These are phyloP conservation scores for Bonia amplexicaulis DNA, from an alignment of 176 grass and related monocot species.

Conservation along the genomic window DNA sequence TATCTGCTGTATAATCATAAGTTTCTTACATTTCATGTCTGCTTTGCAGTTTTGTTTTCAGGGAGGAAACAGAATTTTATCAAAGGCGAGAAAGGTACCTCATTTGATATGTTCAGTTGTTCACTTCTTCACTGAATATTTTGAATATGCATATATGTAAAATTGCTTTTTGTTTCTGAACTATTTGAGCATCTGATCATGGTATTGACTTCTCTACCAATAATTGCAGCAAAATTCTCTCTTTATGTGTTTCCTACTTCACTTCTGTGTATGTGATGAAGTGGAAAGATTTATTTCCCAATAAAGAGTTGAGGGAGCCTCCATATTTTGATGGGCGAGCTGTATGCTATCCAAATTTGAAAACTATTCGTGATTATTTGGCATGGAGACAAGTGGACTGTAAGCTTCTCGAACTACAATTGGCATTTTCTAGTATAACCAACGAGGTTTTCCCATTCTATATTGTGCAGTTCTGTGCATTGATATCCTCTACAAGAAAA, in stretches of 20 bases:
- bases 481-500: conserved; percentile 8
- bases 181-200: conserved; percentile 6
- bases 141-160: background rate
- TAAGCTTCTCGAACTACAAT: conserved; percentile 40
- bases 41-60: conserved; percentile 75
- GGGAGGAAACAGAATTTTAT: conserved; percentile 70
- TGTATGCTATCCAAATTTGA: conserved; percentile 81
- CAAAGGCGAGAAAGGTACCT: conserved; percentile 62
- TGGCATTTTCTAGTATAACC: background rate
- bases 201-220: conserved; percentile 30
- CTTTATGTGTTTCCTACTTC: conserved; percentile 77
- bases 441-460: background rate
- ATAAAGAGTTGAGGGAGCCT: conserved; percentile 51
- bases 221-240: conserved; percentile 69
- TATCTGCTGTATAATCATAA: background rate
- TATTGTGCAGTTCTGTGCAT: background rate
- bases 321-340: conserved; percentile 81
- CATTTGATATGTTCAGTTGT: background rate
- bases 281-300: conserved; percentile 76
- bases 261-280: conserved; percentile 71
- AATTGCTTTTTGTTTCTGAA: background rate
- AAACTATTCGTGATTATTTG: conserved; percentile 68
- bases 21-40: conserved; percentile 19
- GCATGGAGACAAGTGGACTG: conserved; percentile 88
- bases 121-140: background rate